Evolutionary conservation across 2,329 filamentous ascomycete genomes (phyloP).

Genomic region (Tolypocladium cylindrosporum): DNA sequence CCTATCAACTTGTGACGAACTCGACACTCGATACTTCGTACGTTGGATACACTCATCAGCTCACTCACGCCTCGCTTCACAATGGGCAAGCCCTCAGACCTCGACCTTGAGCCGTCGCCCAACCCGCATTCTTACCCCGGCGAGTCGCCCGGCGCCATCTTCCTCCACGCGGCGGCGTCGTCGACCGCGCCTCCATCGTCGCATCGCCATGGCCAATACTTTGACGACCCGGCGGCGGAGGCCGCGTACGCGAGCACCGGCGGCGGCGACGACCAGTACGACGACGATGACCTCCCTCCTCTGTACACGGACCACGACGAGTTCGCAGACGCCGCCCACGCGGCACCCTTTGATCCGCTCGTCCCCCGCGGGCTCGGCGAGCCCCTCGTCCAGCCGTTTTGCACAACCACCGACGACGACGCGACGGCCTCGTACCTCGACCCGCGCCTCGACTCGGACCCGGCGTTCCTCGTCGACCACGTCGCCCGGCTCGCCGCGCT

Average conservation of each 20-base stretch:
- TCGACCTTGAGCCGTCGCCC: conserved; percentile 7
- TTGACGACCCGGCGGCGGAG: conserved; percentile 23
- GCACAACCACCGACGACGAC: conserved; percentile 19
- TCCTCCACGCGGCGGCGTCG: neutral
- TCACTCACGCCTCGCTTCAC: neutral
- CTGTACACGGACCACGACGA: conserved; percentile 30
- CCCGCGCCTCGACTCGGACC: conserved; percentile 32
- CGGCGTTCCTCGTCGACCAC: conserved; percentile 31
- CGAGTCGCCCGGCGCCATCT: conserved; percentile 9
- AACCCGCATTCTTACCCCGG: conserved; percentile 9
- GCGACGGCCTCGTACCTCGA: conserved; percentile 31
- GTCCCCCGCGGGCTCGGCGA: conserved; percentile 7
- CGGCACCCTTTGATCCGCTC: conserved; percentile 13
- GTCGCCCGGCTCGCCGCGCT: conserved; percentile 31
- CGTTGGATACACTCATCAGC: neutral
- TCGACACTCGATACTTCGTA: too few relatives aligned
- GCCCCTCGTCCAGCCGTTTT: conserved; percentile 15
- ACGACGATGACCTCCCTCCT: conserved; percentile 32
- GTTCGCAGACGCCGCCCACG: conserved; percentile 5
- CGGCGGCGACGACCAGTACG: conserved; percentile 16
- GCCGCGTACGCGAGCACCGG: neutral
- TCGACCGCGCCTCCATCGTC: neutral
- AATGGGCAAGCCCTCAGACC: conserved; percentile 16
- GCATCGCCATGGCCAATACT: conserved; percentile 18
- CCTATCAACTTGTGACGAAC: neutral